These are phyloP conservation scores for Lentinula sp. DNA, from an alignment of 768 basidiomycete genomes.

Conservation along the genomic window DNA sequence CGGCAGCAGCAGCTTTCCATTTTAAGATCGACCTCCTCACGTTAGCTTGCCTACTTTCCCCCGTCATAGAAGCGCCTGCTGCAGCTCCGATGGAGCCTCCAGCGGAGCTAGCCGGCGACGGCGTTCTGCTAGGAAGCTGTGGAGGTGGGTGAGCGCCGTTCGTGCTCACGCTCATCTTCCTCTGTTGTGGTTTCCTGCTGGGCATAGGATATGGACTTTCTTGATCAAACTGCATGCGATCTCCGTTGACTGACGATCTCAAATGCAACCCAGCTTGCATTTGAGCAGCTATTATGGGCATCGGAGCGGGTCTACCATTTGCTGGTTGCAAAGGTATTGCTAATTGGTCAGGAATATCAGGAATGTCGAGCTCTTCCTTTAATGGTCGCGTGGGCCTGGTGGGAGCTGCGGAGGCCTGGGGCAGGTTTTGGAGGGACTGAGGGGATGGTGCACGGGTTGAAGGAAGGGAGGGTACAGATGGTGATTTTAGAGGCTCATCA, in stretches of 20 bases:
- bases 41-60: slow-evolving; percentile 2
- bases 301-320: slow-evolving; percentile 8
- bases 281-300: slow-evolving; percentile 35
- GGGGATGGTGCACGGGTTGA: slow-evolving; percentile 19
- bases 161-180: slow-evolving; percentile 1
- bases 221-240: slow-evolving; percentile 64
- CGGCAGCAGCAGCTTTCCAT: slow-evolving; percentile 11
- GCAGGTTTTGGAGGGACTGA: slow-evolving; percentile 11
- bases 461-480: slow-evolving; percentile 24
- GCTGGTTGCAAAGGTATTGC: slow-evolving; percentile 3
- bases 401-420: not conserved
- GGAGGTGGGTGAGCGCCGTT: not conserved
- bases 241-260: slow-evolving; percentile 18
- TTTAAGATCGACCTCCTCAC: slow-evolving; percentile 12
- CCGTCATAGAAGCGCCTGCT: slow-evolving; percentile 5
- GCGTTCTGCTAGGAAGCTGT: slow-evolving; percentile 4
- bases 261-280: slow-evolving; percentile 21
- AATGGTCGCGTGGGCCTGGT: slow-evolving; percentile 15
- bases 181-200: slow-evolving; percentile 12
- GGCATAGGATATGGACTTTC: slow-evolving; percentile 63
- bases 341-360: slow-evolving; percentile 13
- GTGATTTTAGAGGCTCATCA: slow-evolving; percentile 26
- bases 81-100: not conserved
- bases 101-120: slow-evolving; percentile 1
- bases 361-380: slow-evolving; percentile 16